phyloP scores from a whole-genome alignment of 805 yeast species.

The Candida nanaspora region DNA sequence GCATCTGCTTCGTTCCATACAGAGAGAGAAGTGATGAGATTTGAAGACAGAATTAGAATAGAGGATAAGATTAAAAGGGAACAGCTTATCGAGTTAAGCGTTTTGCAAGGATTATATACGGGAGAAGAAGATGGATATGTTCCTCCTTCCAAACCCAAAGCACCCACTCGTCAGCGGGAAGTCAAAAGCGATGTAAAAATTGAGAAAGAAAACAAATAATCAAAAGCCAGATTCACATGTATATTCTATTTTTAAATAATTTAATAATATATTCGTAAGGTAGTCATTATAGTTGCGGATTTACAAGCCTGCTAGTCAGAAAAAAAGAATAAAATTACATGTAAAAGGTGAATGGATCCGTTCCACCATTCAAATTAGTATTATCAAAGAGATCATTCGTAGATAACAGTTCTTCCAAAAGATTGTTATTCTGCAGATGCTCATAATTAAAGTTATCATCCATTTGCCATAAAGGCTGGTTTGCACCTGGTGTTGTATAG shows the following conservation, averaged over 20 bases:
- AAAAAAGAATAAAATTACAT: not conserved
- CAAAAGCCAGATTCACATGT: too few species aligned
- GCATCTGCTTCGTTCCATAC: conserved; percentile 28
- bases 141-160: not conserved
- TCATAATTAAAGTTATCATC: not conserved
- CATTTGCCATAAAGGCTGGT: too few species aligned
- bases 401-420: not conserved
- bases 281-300: too few species aligned
- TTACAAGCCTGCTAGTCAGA: too few species aligned
- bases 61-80: conserved; percentile 26
- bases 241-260: too few species aligned
- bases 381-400: not conserved
- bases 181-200: too few species aligned
- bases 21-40: conserved; percentile 27
- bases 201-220: too few species aligned
- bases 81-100: conserved; percentile 25
- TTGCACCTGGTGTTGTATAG: too few species aligned
- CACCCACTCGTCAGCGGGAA: too few species aligned
- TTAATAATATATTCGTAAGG: too few species aligned
- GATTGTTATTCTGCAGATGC: not conserved
- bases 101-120: conserved; percentile 24
- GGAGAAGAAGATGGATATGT: conserved; percentile 19
- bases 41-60: conserved; percentile 21
- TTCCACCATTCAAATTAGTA: not conserved
- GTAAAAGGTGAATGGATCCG: not conserved